Conservation (phyloP, 202 grass and related monocot genomes). For the Alloteropsis angusta region DNA sequence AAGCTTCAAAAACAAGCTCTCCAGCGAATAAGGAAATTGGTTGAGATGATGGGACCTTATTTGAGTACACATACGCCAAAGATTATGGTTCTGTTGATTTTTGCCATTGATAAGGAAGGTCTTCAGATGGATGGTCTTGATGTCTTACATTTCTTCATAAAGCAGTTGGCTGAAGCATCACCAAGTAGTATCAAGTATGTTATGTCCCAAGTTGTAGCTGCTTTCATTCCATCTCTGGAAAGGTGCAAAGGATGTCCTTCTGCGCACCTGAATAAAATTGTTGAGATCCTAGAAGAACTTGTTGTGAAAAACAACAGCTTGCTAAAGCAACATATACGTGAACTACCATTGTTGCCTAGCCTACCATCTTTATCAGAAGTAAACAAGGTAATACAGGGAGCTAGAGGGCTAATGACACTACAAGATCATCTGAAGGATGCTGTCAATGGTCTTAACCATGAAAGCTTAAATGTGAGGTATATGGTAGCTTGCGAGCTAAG, state of each 20-base stretch:
- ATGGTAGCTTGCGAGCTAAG: conserved; percentile 87
- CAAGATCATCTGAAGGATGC: conserved; percentile 86
- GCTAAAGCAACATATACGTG: conserved; percentile 77
- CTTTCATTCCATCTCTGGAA: conserved; percentile 80
- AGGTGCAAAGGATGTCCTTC: conserved; percentile 63
- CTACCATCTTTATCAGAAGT: conserved; percentile 82
- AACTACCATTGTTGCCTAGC: conserved; percentile 82
- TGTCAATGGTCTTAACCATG: conserved; percentile 84
- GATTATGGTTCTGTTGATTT: conserved; percentile 95
- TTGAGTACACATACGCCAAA: conserved; percentile 84
- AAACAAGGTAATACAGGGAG: conserved; percentile 84
- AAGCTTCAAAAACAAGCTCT: conserved; percentile 78
- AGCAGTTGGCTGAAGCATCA: conserved; percentile 65
- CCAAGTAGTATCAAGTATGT: conserved; percentile 87
- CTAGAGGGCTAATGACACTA: conserved; percentile 77
- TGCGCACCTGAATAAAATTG: conserved; percentile 58
- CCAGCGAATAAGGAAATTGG: conserved; percentile 70
- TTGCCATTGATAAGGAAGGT: conserved; percentile 81
- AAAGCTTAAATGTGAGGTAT: conserved; percentile 95
- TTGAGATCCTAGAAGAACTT: conserved; percentile 83
- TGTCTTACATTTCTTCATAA: conserved; percentile 82
- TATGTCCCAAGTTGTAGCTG: conserved; percentile 87
- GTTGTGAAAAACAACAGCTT: conserved; percentile 60
- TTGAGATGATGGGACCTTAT: conserved; percentile 98
- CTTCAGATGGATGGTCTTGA: conserved; percentile 75